These are phyloP conservation scores for Fomitopsis serialis DNA, from an alignment of 768 basidiomycete species.

Conservation along the genomic window DNA sequence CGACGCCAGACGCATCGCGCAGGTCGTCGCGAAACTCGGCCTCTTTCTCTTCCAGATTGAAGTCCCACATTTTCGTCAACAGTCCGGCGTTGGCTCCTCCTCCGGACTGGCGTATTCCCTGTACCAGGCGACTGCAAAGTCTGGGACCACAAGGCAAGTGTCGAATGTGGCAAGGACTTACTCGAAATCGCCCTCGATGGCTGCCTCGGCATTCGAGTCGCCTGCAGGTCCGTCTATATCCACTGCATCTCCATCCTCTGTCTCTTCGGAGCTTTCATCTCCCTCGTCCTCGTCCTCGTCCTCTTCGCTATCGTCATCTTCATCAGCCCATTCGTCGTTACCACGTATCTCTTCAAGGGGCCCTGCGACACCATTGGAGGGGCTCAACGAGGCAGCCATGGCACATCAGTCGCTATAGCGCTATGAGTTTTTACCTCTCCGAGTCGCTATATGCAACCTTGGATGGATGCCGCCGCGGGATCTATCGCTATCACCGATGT, in stretches of 20 bases:
- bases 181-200: conserved; percentile 56
- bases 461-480: too few species aligned
- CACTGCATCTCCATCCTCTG: background rate
- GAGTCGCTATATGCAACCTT: too few species aligned
- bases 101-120: conserved; percentile 54
- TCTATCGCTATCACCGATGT: too few species aligned
- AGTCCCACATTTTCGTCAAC: conserved; percentile 68
- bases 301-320: conserved; percentile 1
- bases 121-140: conserved; percentile 53
- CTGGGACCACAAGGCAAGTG: background rate
- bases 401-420: too few species aligned
- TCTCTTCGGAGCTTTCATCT: background rate
- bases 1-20: conserved; percentile 69
- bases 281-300: background rate
- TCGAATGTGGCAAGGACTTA: conserved; percentile 11
- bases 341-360: background rate
- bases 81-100: conserved; percentile 38
- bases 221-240: conserved; percentile 4
- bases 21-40: conserved; percentile 71
- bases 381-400: background rate
- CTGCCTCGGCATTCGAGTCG: conserved; percentile 19
- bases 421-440: too few species aligned
- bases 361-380: background rate
- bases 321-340: background rate
- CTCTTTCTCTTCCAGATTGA: conserved; percentile 61